Conservation (phyloP, 2,329 filamentous ascomycete genomes). For the Fusarium tuaranense region DNA sequence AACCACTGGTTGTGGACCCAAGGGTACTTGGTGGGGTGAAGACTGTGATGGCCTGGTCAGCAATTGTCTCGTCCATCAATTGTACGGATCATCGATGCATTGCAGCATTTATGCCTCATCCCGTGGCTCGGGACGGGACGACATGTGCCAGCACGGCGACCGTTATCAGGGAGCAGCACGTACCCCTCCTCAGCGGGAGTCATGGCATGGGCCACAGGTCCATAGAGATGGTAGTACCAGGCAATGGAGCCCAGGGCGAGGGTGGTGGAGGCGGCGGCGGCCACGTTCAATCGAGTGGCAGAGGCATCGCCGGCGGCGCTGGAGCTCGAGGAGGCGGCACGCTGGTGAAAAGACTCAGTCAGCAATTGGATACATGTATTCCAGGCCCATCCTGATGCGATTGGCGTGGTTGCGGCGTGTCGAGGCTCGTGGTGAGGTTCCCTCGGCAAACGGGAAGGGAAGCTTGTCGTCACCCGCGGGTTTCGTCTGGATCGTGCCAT, state of each 20-base stretch:
- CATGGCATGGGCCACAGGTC: conserved; percentile 86
- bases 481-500: conserved; percentile 58
- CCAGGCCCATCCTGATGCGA: conserved; percentile 40
- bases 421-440: conserved; percentile 43
- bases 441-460: conserved; percentile 52
- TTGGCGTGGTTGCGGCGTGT: conserved; percentile 43
- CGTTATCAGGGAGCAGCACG: conserved; percentile 58
- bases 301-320: conserved; percentile 76
- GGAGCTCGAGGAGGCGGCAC: conserved; percentile 79
- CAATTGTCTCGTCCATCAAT: conserved; percentile 32
- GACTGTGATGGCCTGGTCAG: conserved; percentile 66
- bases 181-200: conserved; percentile 98
- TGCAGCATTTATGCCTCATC: conserved; percentile 52
- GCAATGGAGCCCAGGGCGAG: conserved; percentile 89
- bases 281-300: conserved; percentile 85
- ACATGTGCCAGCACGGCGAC: conserved; percentile 10
- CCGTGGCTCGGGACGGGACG: conserved; percentile 11
- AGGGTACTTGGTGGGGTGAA: conserved; percentile 91
- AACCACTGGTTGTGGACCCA: conserved; percentile 94
- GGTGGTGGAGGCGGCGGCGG: conserved; percentile 87
- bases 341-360: conserved; percentile 59
- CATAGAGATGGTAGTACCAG: conserved; percentile 98
- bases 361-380: conserved; percentile 49
- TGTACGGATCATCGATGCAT: conserved; percentile 24
- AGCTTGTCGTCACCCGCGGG: conserved; percentile 32